These are phyloP conservation scores for Diaporthe ilicicola DNA, from an alignment of 2,329 filamentous ascomycete species.

Conservation along the genomic window DNA sequence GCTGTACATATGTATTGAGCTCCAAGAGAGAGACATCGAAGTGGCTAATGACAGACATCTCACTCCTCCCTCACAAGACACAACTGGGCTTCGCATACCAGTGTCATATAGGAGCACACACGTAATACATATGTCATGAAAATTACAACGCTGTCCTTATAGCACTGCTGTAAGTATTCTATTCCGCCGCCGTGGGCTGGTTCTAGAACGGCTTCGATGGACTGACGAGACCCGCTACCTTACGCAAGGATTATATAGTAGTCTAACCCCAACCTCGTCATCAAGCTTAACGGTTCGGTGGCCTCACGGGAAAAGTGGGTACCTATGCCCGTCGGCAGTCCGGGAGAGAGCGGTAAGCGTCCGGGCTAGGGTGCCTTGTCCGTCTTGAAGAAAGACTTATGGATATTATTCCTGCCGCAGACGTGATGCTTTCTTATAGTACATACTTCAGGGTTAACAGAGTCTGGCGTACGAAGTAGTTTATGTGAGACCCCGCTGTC, in stretches of 20 bases:
- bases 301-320: slow-evolving; percentile 16
- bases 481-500: neutral
- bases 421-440: neutral
- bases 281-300: neutral
- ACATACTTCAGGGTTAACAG: neutral
- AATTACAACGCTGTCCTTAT: neutral
- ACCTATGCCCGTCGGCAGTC: neutral
- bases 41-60: neutral
- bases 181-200: neutral
- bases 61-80: too few species aligned
- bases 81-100: neutral
- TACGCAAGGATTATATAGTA: neutral
- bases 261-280: neutral
- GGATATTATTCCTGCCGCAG: neutral
- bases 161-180: too few species aligned
- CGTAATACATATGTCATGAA: neutral
- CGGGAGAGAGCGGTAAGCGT: slow-evolving; percentile 1
- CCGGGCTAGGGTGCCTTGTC: slow-evolving; percentile 7
- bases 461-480: neutral
- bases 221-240: neutral
- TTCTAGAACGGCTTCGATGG: neutral
- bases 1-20: neutral
- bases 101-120: neutral
- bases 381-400: neutral
- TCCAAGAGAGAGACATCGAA: neutral